Conservation (phyloP, 805 yeast species). For the Barnettozyma botsteinii region DNA sequence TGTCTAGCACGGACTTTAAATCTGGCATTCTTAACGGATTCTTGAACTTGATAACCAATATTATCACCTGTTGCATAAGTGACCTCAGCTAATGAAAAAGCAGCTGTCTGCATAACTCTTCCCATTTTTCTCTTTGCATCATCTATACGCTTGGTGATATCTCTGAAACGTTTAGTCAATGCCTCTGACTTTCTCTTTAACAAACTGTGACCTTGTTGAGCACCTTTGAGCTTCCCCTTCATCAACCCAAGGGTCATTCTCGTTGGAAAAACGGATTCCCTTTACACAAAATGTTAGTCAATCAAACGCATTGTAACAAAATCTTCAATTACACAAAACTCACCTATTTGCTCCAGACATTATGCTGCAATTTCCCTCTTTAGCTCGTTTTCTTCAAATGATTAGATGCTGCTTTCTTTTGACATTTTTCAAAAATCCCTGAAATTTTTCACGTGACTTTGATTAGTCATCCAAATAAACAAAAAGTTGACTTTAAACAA, state of each 20-base stretch:
- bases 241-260: conserved; percentile 94
- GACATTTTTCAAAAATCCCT: neutral
- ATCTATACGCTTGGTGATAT: conserved; percentile 88
- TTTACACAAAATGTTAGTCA: conserved; percentile 20
- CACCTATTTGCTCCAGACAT: conserved; percentile 24
- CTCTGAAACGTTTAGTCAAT: conserved; percentile 91
- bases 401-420: conserved; percentile 1
- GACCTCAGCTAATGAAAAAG: conserved; percentile 95
- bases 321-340: conserved; percentile 3
- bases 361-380: neutral
- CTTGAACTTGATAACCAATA: conserved; percentile 93
- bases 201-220: conserved; percentile 91
- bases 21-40: conserved; percentile 84
- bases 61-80: conserved; percentile 97
- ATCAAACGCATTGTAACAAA: neutral
- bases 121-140: conserved; percentile 93
- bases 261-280: conserved; percentile 96
- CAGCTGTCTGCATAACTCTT: conserved; percentile 95
- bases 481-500: too few relatives aligned
- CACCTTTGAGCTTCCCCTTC: conserved; percentile 96
- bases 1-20: conserved; percentile 88
- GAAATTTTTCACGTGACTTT: neutral
- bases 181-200: conserved; percentile 96
- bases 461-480: neutral
- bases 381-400: too few relatives aligned